phyloP scores from a whole-genome alignment of 2,329 filamentous ascomycete genomes.

The Aspergillus calidoustus region DNA sequence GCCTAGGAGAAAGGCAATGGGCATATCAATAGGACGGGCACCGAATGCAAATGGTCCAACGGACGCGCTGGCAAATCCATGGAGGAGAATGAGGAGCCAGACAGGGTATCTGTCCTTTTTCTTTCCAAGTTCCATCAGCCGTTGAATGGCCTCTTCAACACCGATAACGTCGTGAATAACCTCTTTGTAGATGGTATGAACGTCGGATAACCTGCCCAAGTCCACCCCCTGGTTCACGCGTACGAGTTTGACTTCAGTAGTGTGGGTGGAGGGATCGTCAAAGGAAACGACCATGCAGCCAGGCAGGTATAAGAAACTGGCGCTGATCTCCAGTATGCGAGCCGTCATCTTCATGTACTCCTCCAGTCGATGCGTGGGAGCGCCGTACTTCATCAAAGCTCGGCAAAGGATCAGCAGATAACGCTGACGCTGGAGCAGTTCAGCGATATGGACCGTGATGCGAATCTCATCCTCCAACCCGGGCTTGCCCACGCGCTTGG shows the following conservation, averaged over 20 bases:
- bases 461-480: constrained; percentile 57
- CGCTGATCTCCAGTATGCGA: constrained; percentile 83
- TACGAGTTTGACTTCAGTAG: constrained; percentile 54
- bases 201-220: constrained; percentile 51
- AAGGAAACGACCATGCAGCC: constrained; percentile 97
- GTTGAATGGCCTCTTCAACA: constrained; percentile 51
- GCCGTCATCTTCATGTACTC: constrained; percentile 91
- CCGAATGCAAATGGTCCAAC: constrained; percentile 84
- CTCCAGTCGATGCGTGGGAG: constrained; percentile 89
- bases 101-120: constrained; percentile 60
- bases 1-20: constrained; percentile 77
- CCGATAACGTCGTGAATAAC: constrained; percentile 55
- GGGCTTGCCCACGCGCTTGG: constrained; percentile 38
- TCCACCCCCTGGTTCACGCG: constrained; percentile 51
- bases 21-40: constrained; percentile 78
- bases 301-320: constrained; percentile 89
- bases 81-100: constrained; percentile 66
- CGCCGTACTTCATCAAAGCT: constrained; percentile 88
- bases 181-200: constrained; percentile 55
- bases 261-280: constrained; percentile 58
- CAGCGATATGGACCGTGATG: constrained; percentile 66
- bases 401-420: constrained; percentile 87
- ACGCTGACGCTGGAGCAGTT: constrained; percentile 77
- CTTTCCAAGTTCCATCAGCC: constrained; percentile 60
- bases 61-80: constrained; percentile 74